Evolutionary conservation across 1,284 basidiomycete species (phyloP).

Genomic region (Peniophora sp.): DNA sequence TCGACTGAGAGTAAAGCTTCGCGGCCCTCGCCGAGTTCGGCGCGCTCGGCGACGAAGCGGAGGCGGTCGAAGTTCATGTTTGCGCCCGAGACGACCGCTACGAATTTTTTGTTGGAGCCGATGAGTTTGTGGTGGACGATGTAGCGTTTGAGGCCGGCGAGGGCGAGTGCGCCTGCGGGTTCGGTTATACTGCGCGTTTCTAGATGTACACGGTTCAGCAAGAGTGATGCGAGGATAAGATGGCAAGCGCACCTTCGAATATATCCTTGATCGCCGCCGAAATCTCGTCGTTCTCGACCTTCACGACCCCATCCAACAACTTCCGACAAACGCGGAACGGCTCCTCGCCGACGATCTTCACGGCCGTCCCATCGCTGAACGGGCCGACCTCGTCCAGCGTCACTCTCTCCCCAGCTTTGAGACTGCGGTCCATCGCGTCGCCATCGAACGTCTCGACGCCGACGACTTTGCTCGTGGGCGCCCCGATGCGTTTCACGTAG

Average conservation of each 20-base stretch:
- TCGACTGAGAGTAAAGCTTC: constrained; percentile 92
- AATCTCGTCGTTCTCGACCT: constrained; percentile 92
- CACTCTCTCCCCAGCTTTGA: constrained; percentile 74
- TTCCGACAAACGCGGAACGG: constrained; percentile 88
- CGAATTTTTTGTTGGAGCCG: constrained; percentile 81
- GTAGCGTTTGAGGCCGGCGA: constrained; percentile 90
- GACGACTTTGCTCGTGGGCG: constrained; percentile 74
- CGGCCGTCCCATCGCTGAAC: constrained; percentile 98
- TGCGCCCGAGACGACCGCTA: constrained; percentile 90
- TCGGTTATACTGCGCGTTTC: constrained; percentile 94
- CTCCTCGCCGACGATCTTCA: constrained; percentile 94
- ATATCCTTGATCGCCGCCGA: constrained; percentile 99
- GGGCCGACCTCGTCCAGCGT: constrained; percentile 88
- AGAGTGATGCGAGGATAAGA: neutral
- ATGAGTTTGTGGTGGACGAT: constrained; percentile 77
- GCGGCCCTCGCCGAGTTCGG: constrained; percentile 91
- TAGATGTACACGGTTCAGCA: constrained; percentile 24
- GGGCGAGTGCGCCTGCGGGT: constrained; percentile 90
- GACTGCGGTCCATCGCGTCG: constrained; percentile 84
- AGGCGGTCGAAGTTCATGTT: constrained; percentile 99
- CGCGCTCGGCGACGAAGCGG: constrained; percentile 95
- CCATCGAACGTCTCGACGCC: constrained; percentile 97
- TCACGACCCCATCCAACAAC: constrained; percentile 79
- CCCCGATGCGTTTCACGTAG: constrained; percentile 92
- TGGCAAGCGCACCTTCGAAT: constrained; percentile 72